Base-by-base conservation (phyloP, 768 basidiomycete genomes). In the Tephrocybe sp. region DNA sequence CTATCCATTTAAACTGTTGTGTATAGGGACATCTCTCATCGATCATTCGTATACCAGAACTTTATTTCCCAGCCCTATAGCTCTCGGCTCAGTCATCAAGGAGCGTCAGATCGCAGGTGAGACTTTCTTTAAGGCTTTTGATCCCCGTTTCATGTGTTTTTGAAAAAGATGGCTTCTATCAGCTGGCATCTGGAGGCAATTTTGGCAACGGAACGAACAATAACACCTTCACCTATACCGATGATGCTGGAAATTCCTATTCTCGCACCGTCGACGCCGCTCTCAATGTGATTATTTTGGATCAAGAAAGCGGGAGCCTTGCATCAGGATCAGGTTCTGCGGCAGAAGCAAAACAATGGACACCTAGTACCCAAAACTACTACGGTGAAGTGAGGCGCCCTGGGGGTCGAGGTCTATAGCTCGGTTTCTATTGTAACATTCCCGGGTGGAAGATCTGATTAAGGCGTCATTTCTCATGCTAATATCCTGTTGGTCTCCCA, bases 21-120 rank as follows among this genome's bases (percentile, higher is more conserved):
- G 9, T 49, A 4, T 44, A 87, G 84, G 78, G 60, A 71, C 72
- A 44, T 67, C 75, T 9, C 58, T 62, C 2, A 76, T 91, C 51
- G 85, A 90, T 58, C 88, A 89, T 59, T 84, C 83, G 0, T 91
- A 88, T 60, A 65, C 80, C 44, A 80, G 87, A 19, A 68, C 71
- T 19, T 65, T 83, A 34, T 60, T 76, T 12, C 86, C 87, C 1
- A 72, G 74, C 35, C 83, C 86, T 1, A 78, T 85, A 54, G 74
- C 81, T 46, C 60, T 80, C 5, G 76, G 75, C 9, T 84, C 82
- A 8, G 77, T 75, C 9, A 88, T 85, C 30, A 52, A 65, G 14
- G 78, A 84, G 53, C 76, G 71, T 20, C 89, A 91, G 62, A 65
- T 75, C 31, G 75, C 85, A 10, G 71, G 84, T 84, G 54, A 61